phyloP scores from a whole-genome alignment of 2,329 filamentous ascomycete species.

The Aureobasidium musti region DNA sequence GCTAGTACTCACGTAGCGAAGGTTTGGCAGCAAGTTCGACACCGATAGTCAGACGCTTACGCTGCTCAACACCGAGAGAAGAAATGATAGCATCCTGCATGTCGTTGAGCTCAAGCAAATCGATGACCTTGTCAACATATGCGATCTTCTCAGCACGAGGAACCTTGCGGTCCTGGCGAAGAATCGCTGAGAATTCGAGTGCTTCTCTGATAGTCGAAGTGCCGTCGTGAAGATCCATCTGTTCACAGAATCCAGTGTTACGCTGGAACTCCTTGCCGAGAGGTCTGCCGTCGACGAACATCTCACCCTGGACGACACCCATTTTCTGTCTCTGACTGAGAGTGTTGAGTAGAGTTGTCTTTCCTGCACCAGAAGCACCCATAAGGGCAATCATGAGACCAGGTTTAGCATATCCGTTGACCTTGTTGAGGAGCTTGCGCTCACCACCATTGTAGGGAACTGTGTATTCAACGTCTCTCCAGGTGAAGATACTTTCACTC shows the following conservation, averaged over 20 bases:
- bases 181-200: constrained; percentile 67
- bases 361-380: constrained; percentile 79
- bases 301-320: constrained; percentile 66
- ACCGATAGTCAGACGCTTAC: constrained; percentile 71
- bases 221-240: constrained; percentile 70
- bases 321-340: constrained; percentile 69
- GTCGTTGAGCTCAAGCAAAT: constrained; percentile 64
- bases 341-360: constrained; percentile 79
- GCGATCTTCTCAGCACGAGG: constrained; percentile 63
- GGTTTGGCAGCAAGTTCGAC: constrained; percentile 72
- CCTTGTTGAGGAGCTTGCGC: constrained; percentile 65
- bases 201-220: constrained; percentile 69
- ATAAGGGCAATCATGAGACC: constrained; percentile 79
- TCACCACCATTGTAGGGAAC: constrained; percentile 68
- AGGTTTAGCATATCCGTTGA: constrained; percentile 77
- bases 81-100: constrained; percentile 68
- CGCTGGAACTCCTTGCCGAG: constrained; percentile 66
- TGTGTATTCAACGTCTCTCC: constrained; percentile 69
- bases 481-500: constrained; percentile 69
- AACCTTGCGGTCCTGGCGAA: constrained; percentile 60
- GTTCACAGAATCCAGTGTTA: constrained; percentile 70
- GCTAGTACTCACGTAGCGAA: constrained; percentile 46
- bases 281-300: constrained; percentile 68
- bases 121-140: constrained; percentile 67
- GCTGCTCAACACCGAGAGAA: constrained; percentile 67